phyloP scores from a whole-genome alignment of 305 asterid genomes.

The Withania somnifera region DNA sequence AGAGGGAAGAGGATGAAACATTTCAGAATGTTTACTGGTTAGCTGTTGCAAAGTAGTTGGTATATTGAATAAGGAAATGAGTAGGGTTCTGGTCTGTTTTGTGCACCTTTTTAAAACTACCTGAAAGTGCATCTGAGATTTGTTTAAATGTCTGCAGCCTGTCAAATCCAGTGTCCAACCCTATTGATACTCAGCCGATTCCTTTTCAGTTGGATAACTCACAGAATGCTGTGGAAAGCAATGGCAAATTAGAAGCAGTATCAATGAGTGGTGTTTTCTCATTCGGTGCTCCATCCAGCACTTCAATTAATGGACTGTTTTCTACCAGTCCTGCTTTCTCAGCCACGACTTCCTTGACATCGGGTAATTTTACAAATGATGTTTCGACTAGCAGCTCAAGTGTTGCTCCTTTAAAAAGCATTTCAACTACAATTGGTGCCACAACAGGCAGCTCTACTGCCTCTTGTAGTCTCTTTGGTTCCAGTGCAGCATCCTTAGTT shows the following conservation, averaged over 20 bases:
- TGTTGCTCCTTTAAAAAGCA: conserved; percentile 25
- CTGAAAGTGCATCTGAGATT: conserved; percentile 3
- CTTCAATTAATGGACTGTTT: conserved; percentile 5
- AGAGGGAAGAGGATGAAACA: not conserved
- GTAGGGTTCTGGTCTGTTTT: not conserved
- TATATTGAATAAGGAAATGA: not conserved
- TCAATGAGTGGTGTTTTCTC: conserved; percentile 4
- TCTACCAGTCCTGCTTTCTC: conserved; percentile 9
- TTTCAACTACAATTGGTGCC: conserved; percentile 13
- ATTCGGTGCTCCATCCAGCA: not conserved
- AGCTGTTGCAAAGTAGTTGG: not conserved
- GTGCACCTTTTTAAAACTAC: not conserved
- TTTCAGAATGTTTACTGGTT: not conserved
- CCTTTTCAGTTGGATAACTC: conserved; percentile 4
- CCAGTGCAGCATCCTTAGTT: conserved; percentile 17
- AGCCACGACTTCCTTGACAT: not conserved
- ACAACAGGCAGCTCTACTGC: conserved; percentile 21
- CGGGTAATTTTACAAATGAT: conserved; percentile 1
- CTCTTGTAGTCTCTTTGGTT: conserved; percentile 25
- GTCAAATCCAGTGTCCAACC: not conserved
- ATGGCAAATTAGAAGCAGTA: conserved; percentile 6
- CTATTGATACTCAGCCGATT: not conserved
- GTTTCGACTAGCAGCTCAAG: conserved; percentile 31
- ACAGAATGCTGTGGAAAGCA: not conserved
- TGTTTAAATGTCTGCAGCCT: conserved; percentile 10